A percentile compares a stretch with the other conserved stretches of the same genome.
Conservation (phyloP, 169 alveolate genomes). For the Cardiosporidium cionae region DNA sequence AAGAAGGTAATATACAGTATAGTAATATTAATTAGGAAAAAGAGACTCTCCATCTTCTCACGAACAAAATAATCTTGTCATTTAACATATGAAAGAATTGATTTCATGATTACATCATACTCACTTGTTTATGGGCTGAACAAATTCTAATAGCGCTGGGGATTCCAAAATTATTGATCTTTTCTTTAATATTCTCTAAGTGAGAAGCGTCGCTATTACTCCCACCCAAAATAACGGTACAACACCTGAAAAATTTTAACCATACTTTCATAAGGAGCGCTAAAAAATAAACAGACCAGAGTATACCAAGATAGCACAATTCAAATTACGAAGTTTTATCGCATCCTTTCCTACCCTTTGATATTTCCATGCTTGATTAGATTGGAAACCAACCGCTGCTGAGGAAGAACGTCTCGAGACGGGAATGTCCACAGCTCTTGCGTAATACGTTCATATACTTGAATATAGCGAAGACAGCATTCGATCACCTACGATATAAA, state of each 20-base stretch:
- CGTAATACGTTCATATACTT: not conserved
- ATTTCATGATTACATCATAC: too few relatives aligned
- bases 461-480: too few relatives aligned
- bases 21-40: not conserved
- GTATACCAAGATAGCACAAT: too few relatives aligned
- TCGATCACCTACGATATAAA: too few relatives aligned
- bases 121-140: slow-evolving; percentile 18
- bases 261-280: too few relatives aligned
- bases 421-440: not conserved
- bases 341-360: too few relatives aligned
- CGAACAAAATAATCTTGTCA: not conserved
- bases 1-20: not conserved
- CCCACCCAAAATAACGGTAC: slow-evolving; percentile 7
- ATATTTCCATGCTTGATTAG: not conserved
- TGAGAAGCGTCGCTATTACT: slow-evolving; percentile 12
- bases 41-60: not conserved
- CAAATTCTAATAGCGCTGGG: slow-evolving; percentile 1
- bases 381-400: not conserved
- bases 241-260: not conserved
- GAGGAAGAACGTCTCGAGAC: not conserved
- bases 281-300: too few relatives aligned
- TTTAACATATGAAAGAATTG: too few relatives aligned
- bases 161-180: not conserved
- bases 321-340: too few relatives aligned
- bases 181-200: slow-evolving; percentile 1